Evolutionary conservation across 164 flowering plant genomes (phyloP), one percentile per base, ranked within the genome.

Genomic region (Dillenia suffruticosa): DNA sequence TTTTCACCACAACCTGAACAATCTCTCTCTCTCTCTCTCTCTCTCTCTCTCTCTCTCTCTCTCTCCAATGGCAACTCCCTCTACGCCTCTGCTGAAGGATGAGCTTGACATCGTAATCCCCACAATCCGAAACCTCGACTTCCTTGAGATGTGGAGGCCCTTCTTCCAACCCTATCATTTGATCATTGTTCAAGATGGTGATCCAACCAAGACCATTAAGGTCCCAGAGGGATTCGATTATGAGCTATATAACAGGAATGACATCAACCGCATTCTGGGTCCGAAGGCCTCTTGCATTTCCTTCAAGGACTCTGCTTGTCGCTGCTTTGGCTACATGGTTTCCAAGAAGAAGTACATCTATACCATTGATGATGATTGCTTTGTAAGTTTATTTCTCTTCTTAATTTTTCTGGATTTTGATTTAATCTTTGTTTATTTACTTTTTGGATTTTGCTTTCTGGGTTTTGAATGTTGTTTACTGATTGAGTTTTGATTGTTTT

Each of bases 291-390:
- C 76, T 10, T 89, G 96, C 72, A 89, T 89, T 67, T 87, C 96
- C 55, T 89, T 89, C 73, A 89, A 89, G 86, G 96, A 87, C 69
- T 89, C 96, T 44, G 96, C 96, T 53, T 89, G 96, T 51, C 77
- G 91, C 11, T 89, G 96, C 85, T 89, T 89, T 51, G 96, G 93
- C 10, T 89, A 75, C 76, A 81, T 89, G 86, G 84, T 87, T 40
- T 89, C 96, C 66, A 86, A 84, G 86, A 89, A 89, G 87, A 89
- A 89, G 88, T 89, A 87, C 59, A 81, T 89, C 68, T 89, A 52
- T 78, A 89, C 96, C 70, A 87, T 89, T 62, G 96, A 89, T 55
- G 92, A 86, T 61, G 92, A 89, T 58, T 89, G 96, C 87, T 89
- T 89, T 67, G 96, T 89, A 59, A 83, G 96, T 70, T 3, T 45